phyloP scores from a whole-genome alignment of 495 filamentous ascomycete genomes.

The Tetracladium marchalianum region DNA sequence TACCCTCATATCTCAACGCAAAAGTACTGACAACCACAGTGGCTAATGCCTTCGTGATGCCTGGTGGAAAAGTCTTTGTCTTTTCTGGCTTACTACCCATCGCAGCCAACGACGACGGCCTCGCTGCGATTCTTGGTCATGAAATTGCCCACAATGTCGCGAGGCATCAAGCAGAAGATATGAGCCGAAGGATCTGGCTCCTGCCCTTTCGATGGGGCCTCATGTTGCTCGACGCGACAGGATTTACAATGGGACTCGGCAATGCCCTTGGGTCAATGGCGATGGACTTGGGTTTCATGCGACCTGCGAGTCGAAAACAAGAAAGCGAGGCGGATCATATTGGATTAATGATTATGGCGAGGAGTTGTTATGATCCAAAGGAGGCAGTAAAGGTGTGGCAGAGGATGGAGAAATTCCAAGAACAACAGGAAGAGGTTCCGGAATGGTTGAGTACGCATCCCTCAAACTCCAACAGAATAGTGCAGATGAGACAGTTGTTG shows the following conservation, averaged over 20 bases:
- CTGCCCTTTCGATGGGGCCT: constrained; percentile 43
- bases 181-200: constrained; percentile 53
- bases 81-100: constrained; percentile 74
- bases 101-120: constrained; percentile 57
- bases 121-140: constrained; percentile 81
- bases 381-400: constrained; percentile 68
- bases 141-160: constrained; percentile 93
- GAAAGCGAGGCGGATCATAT: constrained; percentile 77
- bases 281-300: constrained; percentile 52
- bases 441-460: constrained; percentile 87
- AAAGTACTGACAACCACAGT: constrained; percentile 13
- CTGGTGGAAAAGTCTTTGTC: constrained; percentile 91
- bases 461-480: constrained; percentile 58
- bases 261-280: constrained; percentile 38
- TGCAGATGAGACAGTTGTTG: constrained; percentile 60
- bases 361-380: constrained; percentile 57
- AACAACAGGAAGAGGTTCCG: constrained; percentile 30
- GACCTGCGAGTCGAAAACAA: constrained; percentile 59
- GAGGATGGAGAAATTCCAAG: constrained; percentile 42
- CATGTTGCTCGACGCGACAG: constrained; percentile 49
- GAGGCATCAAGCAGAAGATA: constrained; percentile 65
- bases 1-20: neutral
- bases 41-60: constrained; percentile 81
- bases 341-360: constrained; percentile 60
- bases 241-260: constrained; percentile 57